Evolutionary conservation across 2,329 filamentous ascomycete genomes (phyloP).

Genomic region (Neurospora sp.): DNA sequence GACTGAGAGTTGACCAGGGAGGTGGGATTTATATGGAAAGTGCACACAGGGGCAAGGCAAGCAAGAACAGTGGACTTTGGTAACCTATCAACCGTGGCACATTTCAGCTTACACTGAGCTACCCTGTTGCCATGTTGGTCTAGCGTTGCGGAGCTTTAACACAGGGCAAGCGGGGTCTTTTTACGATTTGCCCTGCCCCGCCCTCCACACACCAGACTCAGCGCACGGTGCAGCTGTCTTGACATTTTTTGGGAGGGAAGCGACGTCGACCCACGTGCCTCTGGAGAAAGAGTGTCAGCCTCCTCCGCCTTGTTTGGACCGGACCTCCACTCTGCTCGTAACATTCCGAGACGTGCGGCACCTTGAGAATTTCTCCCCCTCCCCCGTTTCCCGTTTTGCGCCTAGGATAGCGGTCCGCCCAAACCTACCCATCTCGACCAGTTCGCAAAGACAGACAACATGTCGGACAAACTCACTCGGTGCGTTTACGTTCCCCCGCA

Average conservation of each 20-base stretch:
- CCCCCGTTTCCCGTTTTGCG: conserved; percentile 3
- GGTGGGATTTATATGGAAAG: background rate
- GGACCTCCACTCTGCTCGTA: conserved; percentile 1
- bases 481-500: conserved; percentile 36
- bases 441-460: conserved; percentile 31
- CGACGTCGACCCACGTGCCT: conserved; percentile 12
- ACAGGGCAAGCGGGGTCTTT: conserved; percentile 1
- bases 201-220: conserved; percentile 12
- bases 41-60: background rate
- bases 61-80: conserved; percentile 3
- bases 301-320: conserved; percentile 10
- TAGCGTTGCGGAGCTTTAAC: background rate
- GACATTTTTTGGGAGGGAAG: conserved; percentile 11
- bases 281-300: background rate
- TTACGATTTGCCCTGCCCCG: conserved; percentile 16
- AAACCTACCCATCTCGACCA: background rate
- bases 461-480: conserved; percentile 94
- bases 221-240: background rate
- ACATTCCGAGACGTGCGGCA: background rate
- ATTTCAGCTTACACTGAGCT: conserved; percentile 14
- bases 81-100: conserved; percentile 14
- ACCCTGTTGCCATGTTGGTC: background rate
- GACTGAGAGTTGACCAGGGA: background rate
- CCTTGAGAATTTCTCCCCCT: conserved; percentile 6
- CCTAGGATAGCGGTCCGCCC: background rate